Evolutionary conservation across 106 monocot species (phyloP), one percentile per base, ranked within the genome.

Genomic region (Ottelia alismoides): DNA sequence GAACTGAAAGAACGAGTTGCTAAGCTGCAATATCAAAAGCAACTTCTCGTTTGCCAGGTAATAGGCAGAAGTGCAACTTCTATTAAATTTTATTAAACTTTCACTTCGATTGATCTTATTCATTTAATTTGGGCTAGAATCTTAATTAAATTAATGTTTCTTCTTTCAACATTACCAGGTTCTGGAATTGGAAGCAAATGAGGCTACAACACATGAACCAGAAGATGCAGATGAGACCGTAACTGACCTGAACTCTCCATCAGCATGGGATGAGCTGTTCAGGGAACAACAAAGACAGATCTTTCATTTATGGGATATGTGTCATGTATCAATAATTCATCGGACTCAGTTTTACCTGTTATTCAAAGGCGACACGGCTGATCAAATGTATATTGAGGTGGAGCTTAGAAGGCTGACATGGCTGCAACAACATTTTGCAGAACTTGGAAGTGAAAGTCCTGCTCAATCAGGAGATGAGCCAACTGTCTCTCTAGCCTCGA

Each of bases 21-120:
- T 1, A 99, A 99, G 56, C 75, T 99, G 51, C 98, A 99, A 31
- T 99, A 99, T 65, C 90, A 99, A 63, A 99, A 99, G 62, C 85
- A 99, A 30, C 77, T 99, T 22, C 77, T 99, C 16, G 98, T 90
- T 16, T 90, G 90, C 67, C 98, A 99, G 98, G 82, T 80, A 43
- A 7, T n/a, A n/a, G n/a, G n/a, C n/a, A n/a, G n/a, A n/a, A n/a
- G n/a, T n/a, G n/a, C n/a, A n/a, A n/a, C n/a, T n/a, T n/a, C n/a
- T n/a, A n/a, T n/a, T n/a, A n/a, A n/a, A n/a, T n/a, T n/a, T n/a
- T n/a, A n/a, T n/a, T n/a, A n/a, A n/a, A n/a, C n/a, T n/a, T n/a
- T n/a, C n/a, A n/a, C n/a, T n/a, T n/a, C n/a, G n/a, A n/a, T n/a
- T n/a, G n/a, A n/a, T n/a, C n/a, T n/a, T n/a, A n/a, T n/a, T n/a